Evolutionary conservation across 2,329 filamentous ascomycete species (phyloP), one percentile per base, ranked within the genome.

Genomic region (Colletotrichum salicis): DNA sequence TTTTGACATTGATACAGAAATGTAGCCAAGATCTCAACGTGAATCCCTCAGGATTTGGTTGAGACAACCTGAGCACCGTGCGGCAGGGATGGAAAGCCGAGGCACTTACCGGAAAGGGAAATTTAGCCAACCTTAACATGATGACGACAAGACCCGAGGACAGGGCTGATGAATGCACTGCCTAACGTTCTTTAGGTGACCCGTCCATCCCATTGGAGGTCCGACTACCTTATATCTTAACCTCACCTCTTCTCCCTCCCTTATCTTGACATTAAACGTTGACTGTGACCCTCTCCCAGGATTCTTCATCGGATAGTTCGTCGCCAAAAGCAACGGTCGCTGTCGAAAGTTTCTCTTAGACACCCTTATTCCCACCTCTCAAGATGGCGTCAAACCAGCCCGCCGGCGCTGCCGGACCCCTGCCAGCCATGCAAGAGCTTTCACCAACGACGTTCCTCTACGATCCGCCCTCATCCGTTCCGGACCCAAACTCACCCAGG

Each of bases 361-460:
- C 15, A 8, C 2, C 5, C 19, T 8, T 33, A 31, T 19, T 19
- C 22, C 37, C 51, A 27, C 13, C 27, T 29, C 27, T 27, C 37
- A 51, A 31, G 67, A 83, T 82, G 80, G 74, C 77, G 1, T 76
- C 76, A 64, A 76, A 77, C 56, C 58, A 74, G 41, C 19, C 72
- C 35, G 67, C 65, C 37, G 68, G 73, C 4, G 70, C 76, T 10
- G 29, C 61, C 12, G 69, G 73, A 22, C 76, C 78, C 1, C 76
- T 86, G 8, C 75, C 75, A 33, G 81, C 79, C 71, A 83, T 85
- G 81, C 76, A 80, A 51, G 74, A 74, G n/a, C 78, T 86, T 59
- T 82, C 80, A n/a, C 76, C 80, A 19, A 74, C 76, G 24, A 80
- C 82, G 15, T 79, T 82, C 61, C 77, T 83, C 74, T 81, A 81